Percentiles rank a stretch among this genome's conserved stretches.
phyloP scores from a whole-genome alignment of 2,329 filamentous ascomycete species.

The Furcasterigmium sp. region DNA sequence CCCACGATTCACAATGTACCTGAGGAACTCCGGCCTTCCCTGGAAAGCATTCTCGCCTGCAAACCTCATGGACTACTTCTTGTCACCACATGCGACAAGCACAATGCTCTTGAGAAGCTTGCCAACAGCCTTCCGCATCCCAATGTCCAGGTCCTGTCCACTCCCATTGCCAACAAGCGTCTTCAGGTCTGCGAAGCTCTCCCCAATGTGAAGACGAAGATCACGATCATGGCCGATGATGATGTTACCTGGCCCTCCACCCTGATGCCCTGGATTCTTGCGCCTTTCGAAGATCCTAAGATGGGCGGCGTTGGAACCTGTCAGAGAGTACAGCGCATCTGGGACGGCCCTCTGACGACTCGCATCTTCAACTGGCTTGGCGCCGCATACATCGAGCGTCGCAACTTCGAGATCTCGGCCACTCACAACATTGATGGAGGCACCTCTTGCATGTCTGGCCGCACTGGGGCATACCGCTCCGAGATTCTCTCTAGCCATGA shows the following conservation, averaged over 20 bases:
- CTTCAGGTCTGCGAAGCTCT: constrained; percentile 90
- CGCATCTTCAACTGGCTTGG: constrained; percentile 84
- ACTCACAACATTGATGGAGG: constrained; percentile 94
- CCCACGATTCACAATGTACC: constrained; percentile 87
- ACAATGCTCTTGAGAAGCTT: constrained; percentile 62
- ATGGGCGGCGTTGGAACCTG: constrained; percentile 92
- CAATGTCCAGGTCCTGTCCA: constrained; percentile 68
- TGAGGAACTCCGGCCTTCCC: constrained; percentile 74
- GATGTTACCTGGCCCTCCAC: constrained; percentile 90
- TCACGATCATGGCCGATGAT: constrained; percentile 92
- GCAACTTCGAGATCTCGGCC: constrained; percentile 95
- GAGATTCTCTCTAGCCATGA: constrained; percentile 80
- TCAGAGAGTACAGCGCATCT: constrained; percentile 73
- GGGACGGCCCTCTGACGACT: constrained; percentile 51
- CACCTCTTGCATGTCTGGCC: constrained; percentile 93
- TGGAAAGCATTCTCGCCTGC: constrained; percentile 70
- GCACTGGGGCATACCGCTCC: constrained; percentile 87
- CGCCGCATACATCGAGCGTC: constrained; percentile 84
- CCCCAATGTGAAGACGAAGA: constrained; percentile 73
- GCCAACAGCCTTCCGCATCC: constrained; percentile 53
- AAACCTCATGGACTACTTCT: constrained; percentile 70
- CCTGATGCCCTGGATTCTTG: constrained; percentile 84
- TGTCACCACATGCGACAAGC: constrained; percentile 80
- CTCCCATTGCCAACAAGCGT: constrained; percentile 88
- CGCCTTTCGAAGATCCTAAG: constrained; percentile 77